phyloP scores from a whole-genome alignment of 2,329 filamentous ascomycete genomes.

The Trichoderma lentiforme region DNA sequence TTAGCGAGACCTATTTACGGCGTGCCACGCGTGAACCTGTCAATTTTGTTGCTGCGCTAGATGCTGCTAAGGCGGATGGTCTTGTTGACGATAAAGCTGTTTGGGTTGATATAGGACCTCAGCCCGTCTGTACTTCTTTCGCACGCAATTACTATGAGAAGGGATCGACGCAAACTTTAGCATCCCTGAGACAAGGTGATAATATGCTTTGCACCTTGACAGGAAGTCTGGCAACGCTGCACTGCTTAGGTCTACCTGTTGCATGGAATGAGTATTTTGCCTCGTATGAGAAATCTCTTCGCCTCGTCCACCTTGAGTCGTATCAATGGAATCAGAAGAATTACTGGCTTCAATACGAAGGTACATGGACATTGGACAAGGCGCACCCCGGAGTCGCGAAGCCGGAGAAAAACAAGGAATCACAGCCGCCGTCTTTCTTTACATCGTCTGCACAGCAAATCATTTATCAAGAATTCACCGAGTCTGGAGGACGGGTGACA shows the following conservation, averaged over 20 bases:
- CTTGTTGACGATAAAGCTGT: conserved; percentile 44
- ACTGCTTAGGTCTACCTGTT: conserved; percentile 55
- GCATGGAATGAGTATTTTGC: conserved; percentile 67
- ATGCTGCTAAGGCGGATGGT: neutral
- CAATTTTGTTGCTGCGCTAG: neutral
- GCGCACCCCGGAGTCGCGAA: conserved; percentile 24
- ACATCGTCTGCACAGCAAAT: neutral
- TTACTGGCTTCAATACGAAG: conserved; percentile 55
- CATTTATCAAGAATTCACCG: neutral
- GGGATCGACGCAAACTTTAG: conserved; percentile 30
- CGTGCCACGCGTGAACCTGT: neutral
- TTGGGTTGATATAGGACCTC: conserved; percentile 65
- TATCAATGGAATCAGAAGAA: conserved; percentile 49
- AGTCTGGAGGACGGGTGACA: neutral
- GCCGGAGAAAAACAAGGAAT: neutral
- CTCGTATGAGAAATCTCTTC: conserved; percentile 25
- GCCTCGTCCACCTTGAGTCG: neutral
- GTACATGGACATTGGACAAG: conserved; percentile 65
- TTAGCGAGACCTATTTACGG: neutral
- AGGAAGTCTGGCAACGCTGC: neutral
- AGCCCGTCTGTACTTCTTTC: conserved; percentile 60
- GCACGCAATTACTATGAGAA: conserved; percentile 20
- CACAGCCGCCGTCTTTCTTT: neutral
- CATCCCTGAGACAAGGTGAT: neutral
- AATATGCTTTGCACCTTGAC: neutral